phyloP scores from a whole-genome alignment of 805 yeast species.

The Candida wancherniae region DNA sequence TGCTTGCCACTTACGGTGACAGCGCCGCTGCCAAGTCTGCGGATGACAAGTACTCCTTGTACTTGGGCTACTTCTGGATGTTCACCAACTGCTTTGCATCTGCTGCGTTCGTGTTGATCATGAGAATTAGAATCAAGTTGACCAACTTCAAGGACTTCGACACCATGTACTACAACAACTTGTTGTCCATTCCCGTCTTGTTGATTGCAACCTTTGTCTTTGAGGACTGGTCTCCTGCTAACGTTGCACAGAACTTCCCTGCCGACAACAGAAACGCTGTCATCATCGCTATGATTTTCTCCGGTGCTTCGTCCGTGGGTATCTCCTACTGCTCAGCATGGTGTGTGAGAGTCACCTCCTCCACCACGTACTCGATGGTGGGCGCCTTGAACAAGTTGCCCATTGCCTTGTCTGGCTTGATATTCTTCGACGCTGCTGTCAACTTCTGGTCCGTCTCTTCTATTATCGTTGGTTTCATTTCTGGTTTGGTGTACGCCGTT shows the following conservation, averaged over 20 bases:
- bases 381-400: slow-evolving; percentile 98
- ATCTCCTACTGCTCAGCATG: slow-evolving; percentile 98
- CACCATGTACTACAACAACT: slow-evolving; percentile 95
- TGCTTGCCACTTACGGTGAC: slow-evolving; percentile 93
- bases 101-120: slow-evolving; percentile 86
- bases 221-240: slow-evolving; percentile 91
- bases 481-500: slow-evolving; percentile 93
- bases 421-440: slow-evolving; percentile 92
- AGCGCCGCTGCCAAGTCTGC: slow-evolving; percentile 37
- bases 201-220: slow-evolving; percentile 66
- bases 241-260: slow-evolving; percentile 76
- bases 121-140: slow-evolving; percentile 97
- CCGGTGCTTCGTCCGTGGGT: slow-evolving; percentile 93
- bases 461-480: slow-evolving; percentile 86
- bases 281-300: slow-evolving; percentile 77
- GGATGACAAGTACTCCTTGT: slow-evolving; percentile 43
- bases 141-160: slow-evolving; percentile 96
- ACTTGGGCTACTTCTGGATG: slow-evolving; percentile 95
- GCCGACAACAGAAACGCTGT: slow-evolving; percentile 61
- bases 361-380: slow-evolving; percentile 98
- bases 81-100: slow-evolving; percentile 87
- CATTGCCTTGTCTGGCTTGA: slow-evolving; percentile 89
- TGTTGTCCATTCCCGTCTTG: slow-evolving; percentile 87
- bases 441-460: slow-evolving; percentile 90
- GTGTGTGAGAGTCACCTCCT: slow-evolving; percentile 99